Evolutionary conservation across 768 basidiomycete species (phyloP).

Genomic region (Antrodiella citrinella): DNA sequence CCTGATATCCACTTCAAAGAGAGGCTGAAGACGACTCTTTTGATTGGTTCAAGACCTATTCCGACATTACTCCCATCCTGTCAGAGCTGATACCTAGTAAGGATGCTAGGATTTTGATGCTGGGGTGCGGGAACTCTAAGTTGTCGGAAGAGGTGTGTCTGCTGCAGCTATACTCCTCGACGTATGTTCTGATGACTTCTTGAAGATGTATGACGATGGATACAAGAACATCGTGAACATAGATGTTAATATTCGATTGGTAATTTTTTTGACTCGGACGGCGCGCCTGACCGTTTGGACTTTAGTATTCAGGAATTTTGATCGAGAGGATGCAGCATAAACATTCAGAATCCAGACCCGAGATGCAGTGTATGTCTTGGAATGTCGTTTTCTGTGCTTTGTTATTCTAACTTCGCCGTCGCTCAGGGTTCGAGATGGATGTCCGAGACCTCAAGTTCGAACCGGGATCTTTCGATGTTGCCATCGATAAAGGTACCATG

Average conservation of each 20-base stretch:
- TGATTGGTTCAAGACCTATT: slow-evolving; percentile 86
- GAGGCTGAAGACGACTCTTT: slow-evolving; percentile 53
- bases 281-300: background rate
- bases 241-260: slow-evolving; percentile 58
- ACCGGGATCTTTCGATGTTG: slow-evolving; percentile 61
- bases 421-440: slow-evolving; percentile 78
- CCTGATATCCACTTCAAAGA: slow-evolving; percentile 27
- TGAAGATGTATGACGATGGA: slow-evolving; percentile 81
- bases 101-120: slow-evolving; percentile 58
- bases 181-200: too few species aligned
- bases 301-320: slow-evolving; percentile 66
- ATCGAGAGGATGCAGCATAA: slow-evolving; percentile 65
- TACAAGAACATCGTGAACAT: slow-evolving; percentile 74
- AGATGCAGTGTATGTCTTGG: slow-evolving; percentile 61
- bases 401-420: background rate
- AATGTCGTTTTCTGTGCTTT: background rate
- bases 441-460: slow-evolving; percentile 61
- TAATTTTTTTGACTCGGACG: too few species aligned
- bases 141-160: slow-evolving; percentile 69
- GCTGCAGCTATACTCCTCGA: too few species aligned
- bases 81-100: slow-evolving; percentile 56
- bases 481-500: slow-evolving; percentile 88
- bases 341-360: slow-evolving; percentile 41
- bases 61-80: slow-evolving; percentile 57
- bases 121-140: slow-evolving; percentile 80